Conservation (phyloP, 148 eudicot genomes). For the Cornus florida region DNA sequence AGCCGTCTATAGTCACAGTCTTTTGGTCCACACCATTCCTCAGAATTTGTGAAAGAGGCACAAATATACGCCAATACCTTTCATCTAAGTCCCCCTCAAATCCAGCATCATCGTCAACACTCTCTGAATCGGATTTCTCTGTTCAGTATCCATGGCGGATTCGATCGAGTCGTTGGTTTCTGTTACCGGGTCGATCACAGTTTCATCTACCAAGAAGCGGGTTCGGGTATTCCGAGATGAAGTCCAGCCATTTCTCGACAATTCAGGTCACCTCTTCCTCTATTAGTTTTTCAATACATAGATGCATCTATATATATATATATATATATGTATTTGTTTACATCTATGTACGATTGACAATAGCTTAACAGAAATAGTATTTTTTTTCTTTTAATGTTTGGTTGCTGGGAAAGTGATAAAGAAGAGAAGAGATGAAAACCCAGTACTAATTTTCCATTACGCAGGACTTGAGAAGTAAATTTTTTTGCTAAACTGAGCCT, state of each 20-base stretch:
- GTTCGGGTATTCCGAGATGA: conserved; percentile 51
- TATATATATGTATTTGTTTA: no score
- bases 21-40: not conserved
- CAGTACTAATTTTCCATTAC: not conserved
- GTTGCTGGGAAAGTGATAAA: not conserved
- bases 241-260: conserved; percentile 41
- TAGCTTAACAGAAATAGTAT: not conserved
- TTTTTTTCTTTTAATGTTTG: not conserved
- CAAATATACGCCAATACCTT: not conserved
- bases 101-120: not conserved
- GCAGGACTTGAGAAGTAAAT: not conserved
- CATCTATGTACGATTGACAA: no score
- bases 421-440: not conserved
- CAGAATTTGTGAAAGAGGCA: not conserved
- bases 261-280: conserved; percentile 32
- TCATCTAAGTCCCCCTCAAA: not conserved
- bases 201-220: conserved; percentile 52
- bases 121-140: not conserved
- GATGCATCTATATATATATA: not conserved
- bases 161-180: conserved; percentile 38
- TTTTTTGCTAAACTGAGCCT: no score
- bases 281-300: not conserved
- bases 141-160: conserved; percentile 42
- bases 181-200: conserved; percentile 37
- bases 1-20: not conserved